Percentiles rank a stretch among this genome's conserved stretches.
Evolutionary conservation across 441 rosid species (phyloP).

Genomic region (Pelargonium fulgidum): DNA sequence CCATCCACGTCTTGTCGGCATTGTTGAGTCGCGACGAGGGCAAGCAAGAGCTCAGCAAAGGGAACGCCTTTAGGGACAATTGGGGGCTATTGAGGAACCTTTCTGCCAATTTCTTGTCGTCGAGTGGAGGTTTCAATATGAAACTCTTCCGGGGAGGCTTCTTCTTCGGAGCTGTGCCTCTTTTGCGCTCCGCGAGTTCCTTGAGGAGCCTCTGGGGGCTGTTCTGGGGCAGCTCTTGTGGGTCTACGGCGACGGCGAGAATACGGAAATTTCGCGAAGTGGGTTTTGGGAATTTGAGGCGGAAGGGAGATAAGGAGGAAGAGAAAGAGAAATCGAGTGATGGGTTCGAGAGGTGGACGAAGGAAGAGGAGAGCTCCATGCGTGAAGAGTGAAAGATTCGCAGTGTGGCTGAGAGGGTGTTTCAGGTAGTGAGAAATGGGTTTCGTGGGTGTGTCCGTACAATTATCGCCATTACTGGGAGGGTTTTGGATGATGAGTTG

Average conservation of each 20-base stretch:
- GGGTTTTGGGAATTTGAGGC: slow-evolving; percentile 30
- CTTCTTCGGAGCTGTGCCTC: slow-evolving; percentile 53
- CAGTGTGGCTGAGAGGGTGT: background rate
- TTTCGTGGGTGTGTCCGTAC: background rate
- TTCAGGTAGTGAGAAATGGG: too few relatives aligned
- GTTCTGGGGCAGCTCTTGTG: slow-evolving; percentile 54
- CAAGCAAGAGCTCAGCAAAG: slow-evolving; percentile 75
- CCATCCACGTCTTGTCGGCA: slow-evolving; percentile 85
- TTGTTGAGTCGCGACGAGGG: slow-evolving; percentile 75
- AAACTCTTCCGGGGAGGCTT: slow-evolving; percentile 52
- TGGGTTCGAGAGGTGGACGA: slow-evolving; percentile 31
- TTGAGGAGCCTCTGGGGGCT: slow-evolving; percentile 89
- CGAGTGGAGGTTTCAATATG: slow-evolving; percentile 76
- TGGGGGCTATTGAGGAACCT: slow-evolving; percentile 84
- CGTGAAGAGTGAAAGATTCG: background rate
- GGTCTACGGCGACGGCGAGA: slow-evolving; percentile 48
- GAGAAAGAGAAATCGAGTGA: slow-evolving; percentile 54
- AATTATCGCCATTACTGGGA: background rate
- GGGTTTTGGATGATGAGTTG: background rate
- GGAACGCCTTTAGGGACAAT: slow-evolving; percentile 74
- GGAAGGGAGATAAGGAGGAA: slow-evolving; percentile 26
- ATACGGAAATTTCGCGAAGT: slow-evolving; percentile 32
- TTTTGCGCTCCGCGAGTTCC: slow-evolving; percentile 83
- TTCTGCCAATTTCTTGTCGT: slow-evolving; percentile 65
- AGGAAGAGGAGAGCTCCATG: slow-evolving; percentile 78